Conservation (phyloP, 371 early-diverging fungal species). For the Mortierella sp. region DNA sequence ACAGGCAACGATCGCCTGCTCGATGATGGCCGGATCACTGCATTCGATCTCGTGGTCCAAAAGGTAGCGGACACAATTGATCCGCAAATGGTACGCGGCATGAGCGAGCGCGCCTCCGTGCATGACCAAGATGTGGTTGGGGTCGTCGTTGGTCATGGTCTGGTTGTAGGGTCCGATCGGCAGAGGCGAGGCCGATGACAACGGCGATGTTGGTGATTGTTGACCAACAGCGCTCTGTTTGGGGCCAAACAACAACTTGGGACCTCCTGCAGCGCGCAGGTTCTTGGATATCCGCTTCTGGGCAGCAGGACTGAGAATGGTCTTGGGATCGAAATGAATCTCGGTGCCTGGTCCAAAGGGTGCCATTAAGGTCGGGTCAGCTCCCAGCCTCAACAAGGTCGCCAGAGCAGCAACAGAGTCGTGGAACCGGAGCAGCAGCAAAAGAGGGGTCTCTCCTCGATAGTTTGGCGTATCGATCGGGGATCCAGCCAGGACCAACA, state of each 20-base stretch:
- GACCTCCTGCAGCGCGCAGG: not conserved
- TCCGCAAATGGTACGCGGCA: constrained; percentile 47
- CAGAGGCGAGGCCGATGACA: not conserved
- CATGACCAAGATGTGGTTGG: constrained; percentile 47
- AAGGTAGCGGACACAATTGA: constrained; percentile 38
- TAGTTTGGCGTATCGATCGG: constrained; percentile 42
- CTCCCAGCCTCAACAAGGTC: constrained; percentile 37
- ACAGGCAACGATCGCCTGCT: constrained; percentile 52
- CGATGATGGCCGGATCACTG: constrained; percentile 40
- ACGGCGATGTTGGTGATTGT: not conserved
- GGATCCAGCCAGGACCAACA: constrained; percentile 33
- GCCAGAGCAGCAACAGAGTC: constrained; percentile 47
- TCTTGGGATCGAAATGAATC: constrained; percentile 35
- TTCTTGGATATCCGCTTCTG: constrained; percentile 31
- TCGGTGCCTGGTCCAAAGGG: constrained; percentile 57
- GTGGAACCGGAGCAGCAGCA: constrained; percentile 46
- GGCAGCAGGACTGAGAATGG: constrained; percentile 9
- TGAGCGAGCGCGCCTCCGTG: constrained; percentile 46
- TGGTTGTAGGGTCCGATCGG: not conserved
- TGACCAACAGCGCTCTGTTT: not conserved
- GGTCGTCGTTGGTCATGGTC: constrained; percentile 19
- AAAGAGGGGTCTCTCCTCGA: constrained; percentile 50
- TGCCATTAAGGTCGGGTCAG: constrained; percentile 43
- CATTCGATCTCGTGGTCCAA: constrained; percentile 55
- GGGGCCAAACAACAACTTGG: not conserved